phyloP scores from a whole-genome alignment of 805 yeast species.

The Ogataea salicorniae region DNA sequence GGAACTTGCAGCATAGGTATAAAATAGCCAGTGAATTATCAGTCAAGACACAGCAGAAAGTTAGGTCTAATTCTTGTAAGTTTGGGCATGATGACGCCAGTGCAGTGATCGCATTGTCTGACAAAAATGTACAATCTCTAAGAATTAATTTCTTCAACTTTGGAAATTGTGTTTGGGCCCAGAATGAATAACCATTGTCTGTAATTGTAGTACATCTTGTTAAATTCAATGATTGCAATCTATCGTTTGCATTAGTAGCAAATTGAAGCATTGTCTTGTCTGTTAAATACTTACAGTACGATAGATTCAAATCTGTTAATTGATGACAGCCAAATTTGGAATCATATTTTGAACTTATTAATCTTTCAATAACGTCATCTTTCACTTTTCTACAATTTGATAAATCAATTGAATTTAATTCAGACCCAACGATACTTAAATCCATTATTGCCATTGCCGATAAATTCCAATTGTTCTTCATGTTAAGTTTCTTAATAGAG shows the following conservation, averaged over 20 bases:
- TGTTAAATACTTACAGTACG: constrained; percentile 74
- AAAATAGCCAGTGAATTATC: constrained; percentile 65
- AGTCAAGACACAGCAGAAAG: constrained; percentile 71
- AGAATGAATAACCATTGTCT: constrained; percentile 63
- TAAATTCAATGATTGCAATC: constrained; percentile 52
- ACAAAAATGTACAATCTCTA: constrained; percentile 69
- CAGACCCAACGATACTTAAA: constrained; percentile 57
- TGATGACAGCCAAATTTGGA: constrained; percentile 49
- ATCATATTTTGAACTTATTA: constrained; percentile 49
- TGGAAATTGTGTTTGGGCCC: constrained; percentile 56
- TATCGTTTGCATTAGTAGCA: constrained; percentile 50
- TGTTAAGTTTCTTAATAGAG: constrained; percentile 45
- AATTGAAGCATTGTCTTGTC: constrained; percentile 63
- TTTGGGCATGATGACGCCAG: constrained; percentile 58
- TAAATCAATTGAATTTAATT: constrained; percentile 56
- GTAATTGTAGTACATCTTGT: constrained; percentile 77
- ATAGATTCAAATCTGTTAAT: constrained; percentile 47
- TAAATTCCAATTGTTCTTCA: constrained; percentile 73
- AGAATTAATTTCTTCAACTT: constrained; percentile 47
- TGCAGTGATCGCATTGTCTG: constrained; percentile 58
- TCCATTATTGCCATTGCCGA: constrained; percentile 82
- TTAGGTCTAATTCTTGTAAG: constrained; percentile 52
- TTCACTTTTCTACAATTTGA: constrained; percentile 70
- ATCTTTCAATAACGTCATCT: constrained; percentile 64
- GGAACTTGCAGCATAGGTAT: constrained; percentile 57